Evolutionary conservation across 2,329 filamentous ascomycete genomes (phyloP).

Genomic region (Rutstroemia sp.): DNA sequence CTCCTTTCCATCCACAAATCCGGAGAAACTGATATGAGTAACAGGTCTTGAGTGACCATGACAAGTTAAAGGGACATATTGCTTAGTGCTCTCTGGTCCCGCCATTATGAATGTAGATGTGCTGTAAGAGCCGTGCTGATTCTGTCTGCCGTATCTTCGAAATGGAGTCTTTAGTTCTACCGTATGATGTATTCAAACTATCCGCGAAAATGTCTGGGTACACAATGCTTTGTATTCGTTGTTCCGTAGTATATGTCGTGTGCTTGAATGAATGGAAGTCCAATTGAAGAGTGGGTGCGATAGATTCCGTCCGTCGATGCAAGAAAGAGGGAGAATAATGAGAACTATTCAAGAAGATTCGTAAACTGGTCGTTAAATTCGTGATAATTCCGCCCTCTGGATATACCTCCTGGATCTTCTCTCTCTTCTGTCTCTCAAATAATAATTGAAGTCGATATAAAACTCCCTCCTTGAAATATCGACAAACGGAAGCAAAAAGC

Average conservation of each 20-base stretch:
- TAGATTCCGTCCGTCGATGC: background rate
- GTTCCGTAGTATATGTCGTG: background rate
- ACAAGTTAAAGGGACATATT: constrained; percentile 60
- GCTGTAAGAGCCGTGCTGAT: background rate
- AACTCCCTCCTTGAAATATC: background rate
- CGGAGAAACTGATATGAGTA: constrained; percentile 66
- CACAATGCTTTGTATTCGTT: background rate
- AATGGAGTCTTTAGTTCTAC: background rate
- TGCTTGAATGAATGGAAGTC: background rate
- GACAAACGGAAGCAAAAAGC: constrained; percentile 2
- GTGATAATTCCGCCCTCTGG: constrained; percentile 8
- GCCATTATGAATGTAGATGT: constrained; percentile 20
- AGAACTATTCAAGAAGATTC: constrained; percentile 27
- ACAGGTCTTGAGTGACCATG: constrained; percentile 70
- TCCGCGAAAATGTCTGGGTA: too few relatives aligned
- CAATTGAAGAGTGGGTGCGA: constrained; percentile 2
- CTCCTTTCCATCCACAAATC: constrained; percentile 42
- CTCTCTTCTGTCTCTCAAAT: too few relatives aligned
- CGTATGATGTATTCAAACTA: background rate
- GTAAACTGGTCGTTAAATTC: constrained; percentile 28
- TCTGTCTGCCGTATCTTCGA: background rate
- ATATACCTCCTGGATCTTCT: too few relatives aligned
- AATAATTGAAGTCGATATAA: background rate
- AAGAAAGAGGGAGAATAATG: background rate
- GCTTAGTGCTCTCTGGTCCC: constrained; percentile 22